A percentile compares a stretch with the other conserved stretches of the same genome.
These are phyloP conservation scores for Auriculariales sp. DNA, from an alignment of 768 basidiomycete species.

Conservation along the genomic window DNA sequence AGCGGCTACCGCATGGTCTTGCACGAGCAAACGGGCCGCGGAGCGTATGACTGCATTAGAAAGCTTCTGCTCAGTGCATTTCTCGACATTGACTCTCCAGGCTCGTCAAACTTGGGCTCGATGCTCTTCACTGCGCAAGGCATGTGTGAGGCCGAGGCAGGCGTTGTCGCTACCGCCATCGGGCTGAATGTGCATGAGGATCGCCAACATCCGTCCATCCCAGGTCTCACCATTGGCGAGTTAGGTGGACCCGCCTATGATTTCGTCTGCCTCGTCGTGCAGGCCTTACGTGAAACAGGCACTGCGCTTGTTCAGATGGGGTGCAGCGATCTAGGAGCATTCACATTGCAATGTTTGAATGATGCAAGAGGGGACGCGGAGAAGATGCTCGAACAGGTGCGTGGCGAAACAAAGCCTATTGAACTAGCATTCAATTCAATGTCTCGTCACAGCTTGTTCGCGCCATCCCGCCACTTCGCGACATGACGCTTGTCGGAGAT, in stretches of 20 bases:
- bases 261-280: conserved; percentile 51
- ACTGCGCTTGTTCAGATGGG: conserved; percentile 40
- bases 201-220: conserved; percentile 48
- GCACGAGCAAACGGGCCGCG: conserved; percentile 56
- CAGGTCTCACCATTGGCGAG: conserved; percentile 60
- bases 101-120: conserved; percentile 24
- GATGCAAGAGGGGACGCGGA: conserved; percentile 39
- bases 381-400: conserved; percentile 46
- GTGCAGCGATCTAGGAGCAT: conserved; percentile 56
- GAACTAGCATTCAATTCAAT: conserved; percentile 3
- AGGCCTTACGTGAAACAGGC: conserved; percentile 61
- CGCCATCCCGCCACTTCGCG: conserved; percentile 69
- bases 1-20: conserved; percentile 68
- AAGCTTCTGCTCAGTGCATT: conserved; percentile 60
- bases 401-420: conserved; percentile 8
- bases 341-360: conserved; percentile 55
- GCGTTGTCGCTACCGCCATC: conserved; percentile 60
- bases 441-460: conserved; percentile 41
- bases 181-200: conserved; percentile 57
- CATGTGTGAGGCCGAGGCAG: conserved; percentile 35
- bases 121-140: conserved; percentile 53
- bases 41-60: conserved; percentile 74
- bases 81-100: conserved; percentile 32
- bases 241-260: conserved; percentile 62
- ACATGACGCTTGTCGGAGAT: conserved; percentile 54